Evolutionary conservation across 331 rosid genomes (phyloP).

Genomic region (Dryas integrifolia): DNA sequence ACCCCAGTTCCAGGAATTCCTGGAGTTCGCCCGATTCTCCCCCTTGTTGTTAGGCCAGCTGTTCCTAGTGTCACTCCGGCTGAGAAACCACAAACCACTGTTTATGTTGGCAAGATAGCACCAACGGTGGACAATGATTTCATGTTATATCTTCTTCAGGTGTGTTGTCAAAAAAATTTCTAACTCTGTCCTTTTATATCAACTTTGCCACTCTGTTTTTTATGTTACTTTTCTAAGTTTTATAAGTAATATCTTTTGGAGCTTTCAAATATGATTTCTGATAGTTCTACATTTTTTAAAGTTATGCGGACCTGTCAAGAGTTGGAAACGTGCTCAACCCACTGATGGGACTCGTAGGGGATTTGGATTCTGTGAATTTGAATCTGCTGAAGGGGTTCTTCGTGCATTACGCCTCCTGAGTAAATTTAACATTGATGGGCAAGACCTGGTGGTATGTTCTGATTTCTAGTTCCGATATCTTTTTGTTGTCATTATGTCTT

Average conservation of each 20-base stretch:
- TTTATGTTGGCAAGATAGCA: slow-evolving; percentile 89
- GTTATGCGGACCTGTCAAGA: slow-evolving; percentile 94
- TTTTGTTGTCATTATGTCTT: not conserved
- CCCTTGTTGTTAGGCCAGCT: slow-evolving; percentile 74
- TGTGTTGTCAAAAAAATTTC: slow-evolving; percentile 29
- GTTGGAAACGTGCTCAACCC: slow-evolving; percentile 95
- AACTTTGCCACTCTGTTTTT: not conserved
- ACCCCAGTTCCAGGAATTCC: slow-evolving; percentile 78
- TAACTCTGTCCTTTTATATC: slow-evolving; percentile 2
- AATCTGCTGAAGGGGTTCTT: slow-evolving; percentile 95
- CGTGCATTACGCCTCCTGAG: slow-evolving; percentile 88
- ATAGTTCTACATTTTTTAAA: slow-evolving; percentile 37
- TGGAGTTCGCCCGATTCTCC: slow-evolving; percentile 70
- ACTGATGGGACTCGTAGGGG: slow-evolving; percentile 81
- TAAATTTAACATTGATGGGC: slow-evolving; percentile 88
- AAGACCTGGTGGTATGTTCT: slow-evolving; percentile 72
- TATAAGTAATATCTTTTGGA: not conserved
- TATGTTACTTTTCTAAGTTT: not conserved
- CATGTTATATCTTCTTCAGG: slow-evolving; percentile 81
- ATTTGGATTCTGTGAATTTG: slow-evolving; percentile 95
- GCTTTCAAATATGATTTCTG: slow-evolving; percentile 10
- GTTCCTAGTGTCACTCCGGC: slow-evolving; percentile 72
- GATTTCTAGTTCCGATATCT: slow-evolving; percentile 7
- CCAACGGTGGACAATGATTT: slow-evolving; percentile 90
- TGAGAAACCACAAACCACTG: slow-evolving; percentile 80